These are phyloP conservation scores for Leccinellum albellum DNA, from an alignment of 768 basidiomycete species.

Conservation along the genomic window DNA sequence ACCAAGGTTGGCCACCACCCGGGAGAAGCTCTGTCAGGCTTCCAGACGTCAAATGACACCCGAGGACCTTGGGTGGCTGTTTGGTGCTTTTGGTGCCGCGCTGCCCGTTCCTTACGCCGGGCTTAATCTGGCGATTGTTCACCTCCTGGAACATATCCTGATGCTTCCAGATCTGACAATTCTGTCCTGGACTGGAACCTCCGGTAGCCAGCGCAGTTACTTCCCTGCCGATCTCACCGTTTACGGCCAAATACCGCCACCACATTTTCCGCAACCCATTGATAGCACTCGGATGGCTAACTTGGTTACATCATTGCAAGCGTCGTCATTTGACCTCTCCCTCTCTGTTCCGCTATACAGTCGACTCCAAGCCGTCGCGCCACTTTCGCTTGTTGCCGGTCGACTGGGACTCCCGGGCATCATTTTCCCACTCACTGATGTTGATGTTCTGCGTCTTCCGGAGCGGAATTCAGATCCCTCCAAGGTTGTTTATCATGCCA, in stretches of 20 bases:
- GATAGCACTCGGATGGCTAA: neutral
- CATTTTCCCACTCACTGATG: neutral
- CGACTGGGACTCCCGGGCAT: neutral
- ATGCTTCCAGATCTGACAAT: neutral
- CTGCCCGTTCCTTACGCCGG: neutral
- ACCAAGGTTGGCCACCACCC: neutral
- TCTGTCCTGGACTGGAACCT: neutral
- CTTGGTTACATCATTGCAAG: neutral
- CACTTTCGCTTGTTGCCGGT: neutral
- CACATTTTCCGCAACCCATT: neutral
- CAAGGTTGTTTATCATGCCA: neutral
- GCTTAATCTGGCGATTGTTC: neutral
- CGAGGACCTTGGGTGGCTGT: neutral
- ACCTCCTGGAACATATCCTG: neutral
- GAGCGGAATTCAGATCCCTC: neutral
- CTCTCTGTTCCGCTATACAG: neutral
- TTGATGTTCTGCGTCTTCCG: neutral
- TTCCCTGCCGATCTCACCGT: neutral
- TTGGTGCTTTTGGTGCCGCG: neutral
- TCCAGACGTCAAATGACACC: neutral
- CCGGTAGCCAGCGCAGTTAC: neutral
- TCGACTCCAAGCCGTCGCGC: neutral
- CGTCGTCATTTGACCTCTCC: neutral
- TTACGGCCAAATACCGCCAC: neutral
- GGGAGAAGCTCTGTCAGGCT: neutral